phyloP scores from a whole-genome alignment of 768 basidiomycete genomes.

The Lanmaoa rubissima region DNA sequence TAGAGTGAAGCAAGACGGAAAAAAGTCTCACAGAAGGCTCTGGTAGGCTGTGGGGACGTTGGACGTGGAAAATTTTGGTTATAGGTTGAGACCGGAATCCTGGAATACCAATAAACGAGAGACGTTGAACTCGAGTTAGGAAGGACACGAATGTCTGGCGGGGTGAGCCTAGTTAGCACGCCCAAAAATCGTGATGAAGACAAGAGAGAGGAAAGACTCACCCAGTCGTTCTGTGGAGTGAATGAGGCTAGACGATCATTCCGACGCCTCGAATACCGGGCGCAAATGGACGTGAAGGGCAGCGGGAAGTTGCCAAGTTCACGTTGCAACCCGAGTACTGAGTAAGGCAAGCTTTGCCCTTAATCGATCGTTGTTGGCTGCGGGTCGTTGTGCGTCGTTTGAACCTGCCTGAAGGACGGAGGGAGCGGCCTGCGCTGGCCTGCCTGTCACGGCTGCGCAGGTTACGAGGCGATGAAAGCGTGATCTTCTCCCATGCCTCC shows the following conservation, averaged over 20 bases:
- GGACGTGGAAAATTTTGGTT: neutral
- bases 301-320: constrained; percentile 11
- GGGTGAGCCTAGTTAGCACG: neutral
- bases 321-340: constrained; percentile 14
- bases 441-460: constrained; percentile 8
- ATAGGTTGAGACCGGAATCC: neutral
- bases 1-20: neutral
- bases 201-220: constrained; percentile 10
- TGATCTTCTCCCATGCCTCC: constrained; percentile 6
- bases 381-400: constrained; percentile 3
- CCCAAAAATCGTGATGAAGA: neutral
- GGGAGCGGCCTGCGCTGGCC: constrained; percentile 9
- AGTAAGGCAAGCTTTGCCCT: constrained; percentile 19
- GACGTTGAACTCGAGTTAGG: neutral
- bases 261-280: constrained; percentile 2
- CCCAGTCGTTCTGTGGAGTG: constrained; percentile 12
- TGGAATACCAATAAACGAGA: neutral
- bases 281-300: constrained; percentile 22
- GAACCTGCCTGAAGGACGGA: constrained; percentile 2
- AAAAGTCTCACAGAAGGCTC: constrained; percentile 5
- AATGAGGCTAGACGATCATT: constrained; percentile 25
- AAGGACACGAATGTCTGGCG: neutral
- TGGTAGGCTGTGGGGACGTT: neutral
- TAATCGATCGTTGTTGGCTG: constrained; percentile 10
- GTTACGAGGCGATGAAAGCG: constrained; percentile 5